These are phyloP conservation scores for Akanthomyces lecanii DNA, from an alignment of 2,329 filamentous ascomycete species.

Conservation along the genomic window DNA sequence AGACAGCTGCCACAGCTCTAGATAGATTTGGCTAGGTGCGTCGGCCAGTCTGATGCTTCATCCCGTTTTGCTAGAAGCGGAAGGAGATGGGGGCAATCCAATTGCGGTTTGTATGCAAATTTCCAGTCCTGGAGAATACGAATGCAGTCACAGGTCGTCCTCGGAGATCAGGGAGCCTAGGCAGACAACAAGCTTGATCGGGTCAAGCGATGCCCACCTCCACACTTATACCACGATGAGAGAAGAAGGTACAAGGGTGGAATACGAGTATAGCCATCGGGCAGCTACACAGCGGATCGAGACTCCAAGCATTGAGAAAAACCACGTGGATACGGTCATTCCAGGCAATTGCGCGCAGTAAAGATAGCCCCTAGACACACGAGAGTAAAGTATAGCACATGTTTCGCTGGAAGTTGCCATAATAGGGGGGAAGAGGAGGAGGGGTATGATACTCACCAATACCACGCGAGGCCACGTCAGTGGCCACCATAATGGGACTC, in stretches of 20 bases:
- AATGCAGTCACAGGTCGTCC: slow-evolving; percentile 51
- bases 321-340: slow-evolving; percentile 79
- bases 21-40: slow-evolving; percentile 34
- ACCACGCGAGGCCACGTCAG: slow-evolving; percentile 99
- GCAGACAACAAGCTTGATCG: slow-evolving; percentile 60
- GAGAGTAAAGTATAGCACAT: slow-evolving; percentile 76
- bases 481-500: slow-evolving; percentile 99
- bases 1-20: slow-evolving; percentile 16
- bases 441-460: slow-evolving; percentile 87
- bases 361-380: slow-evolving; percentile 83
- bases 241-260: slow-evolving; percentile 64
- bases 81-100: slow-evolving; percentile 55
- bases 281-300: slow-evolving; percentile 74
- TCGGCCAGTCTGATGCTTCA: slow-evolving; percentile 47
- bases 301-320: slow-evolving; percentile 68
- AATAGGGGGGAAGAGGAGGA: slow-evolving; percentile 37
- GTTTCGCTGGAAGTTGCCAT: slow-evolving; percentile 55
- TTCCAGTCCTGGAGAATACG: slow-evolving; percentile 37
- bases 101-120: slow-evolving; percentile 52
- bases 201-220: slow-evolving; percentile 73
- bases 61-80: slow-evolving; percentile 34
- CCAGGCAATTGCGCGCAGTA: slow-evolving; percentile 90
- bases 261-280: slow-evolving; percentile 64
- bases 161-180: slow-evolving; percentile 53
- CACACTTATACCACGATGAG: slow-evolving; percentile 66